Conservation (phyloP, 768 basidiomycete genomes). For the Paxillus rubicundulus region DNA sequence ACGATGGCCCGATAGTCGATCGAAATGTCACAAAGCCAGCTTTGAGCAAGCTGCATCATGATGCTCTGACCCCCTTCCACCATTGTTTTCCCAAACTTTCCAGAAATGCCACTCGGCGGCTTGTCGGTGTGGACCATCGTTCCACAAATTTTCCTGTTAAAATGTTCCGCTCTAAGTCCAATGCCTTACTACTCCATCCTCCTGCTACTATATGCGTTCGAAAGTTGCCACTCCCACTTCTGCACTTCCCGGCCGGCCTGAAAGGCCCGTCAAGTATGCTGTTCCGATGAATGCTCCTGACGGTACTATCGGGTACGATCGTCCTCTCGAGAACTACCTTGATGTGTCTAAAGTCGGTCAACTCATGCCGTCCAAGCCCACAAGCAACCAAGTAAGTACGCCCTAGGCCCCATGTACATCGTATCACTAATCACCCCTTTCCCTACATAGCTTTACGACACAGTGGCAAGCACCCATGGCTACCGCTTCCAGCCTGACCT, state of each 20-base stretch:
- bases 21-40: too few relatives aligned
- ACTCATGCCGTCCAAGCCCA: conserved; percentile 10
- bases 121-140: neutral
- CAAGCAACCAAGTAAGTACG: conserved; percentile 18
- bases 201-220: conserved; percentile 7
- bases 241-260: conserved; percentile 11
- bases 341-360: conserved; percentile 18
- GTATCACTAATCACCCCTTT: neutral
- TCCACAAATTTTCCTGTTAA: neutral
- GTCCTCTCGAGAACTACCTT: conserved; percentile 24
- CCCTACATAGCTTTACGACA: conserved; percentile 26
- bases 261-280: conserved; percentile 14
- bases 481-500: conserved; percentile 13
- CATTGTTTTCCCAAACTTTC: too few relatives aligned
- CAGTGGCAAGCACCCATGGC: conserved; percentile 29
- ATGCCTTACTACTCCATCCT: conserved; percentile 3
- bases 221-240: conserved; percentile 8
- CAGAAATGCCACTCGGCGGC: neutral
- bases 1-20: too few relatives aligned
- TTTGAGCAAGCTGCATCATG: too few relatives aligned
- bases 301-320: conserved; percentile 20
- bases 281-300: conserved; percentile 7
- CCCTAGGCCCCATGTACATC: neutral
- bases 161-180: neutral
- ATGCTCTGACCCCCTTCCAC: too few relatives aligned